A percentile compares a stretch with the other conserved stretches of the same genome.
Conservation (phyloP, 345 rosid genomes). For the Gossypium mustelinum region DNA sequence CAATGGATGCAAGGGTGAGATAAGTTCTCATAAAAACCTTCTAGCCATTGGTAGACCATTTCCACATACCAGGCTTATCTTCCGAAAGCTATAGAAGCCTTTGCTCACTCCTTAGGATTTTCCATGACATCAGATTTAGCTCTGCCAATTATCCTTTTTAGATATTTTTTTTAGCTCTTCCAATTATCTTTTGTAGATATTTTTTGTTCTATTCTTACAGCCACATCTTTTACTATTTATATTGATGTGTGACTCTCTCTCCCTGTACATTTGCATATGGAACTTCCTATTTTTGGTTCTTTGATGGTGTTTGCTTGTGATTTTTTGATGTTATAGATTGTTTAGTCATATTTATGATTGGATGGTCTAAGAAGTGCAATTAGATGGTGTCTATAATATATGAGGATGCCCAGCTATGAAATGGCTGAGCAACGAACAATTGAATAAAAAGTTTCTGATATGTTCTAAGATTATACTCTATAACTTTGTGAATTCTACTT, state of each 20-base stretch:
- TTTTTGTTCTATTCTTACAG: neutral
- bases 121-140: neutral
- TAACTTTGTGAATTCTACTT: neutral
- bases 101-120: neutral
- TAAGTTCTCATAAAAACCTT: neutral
- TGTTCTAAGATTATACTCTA: neutral
- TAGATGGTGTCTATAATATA: neutral
- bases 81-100: neutral
- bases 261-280: neutral
- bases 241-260: neutral
- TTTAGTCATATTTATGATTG: neutral
- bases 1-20: neutral
- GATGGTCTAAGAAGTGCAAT: neutral
- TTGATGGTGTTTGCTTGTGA: neutral
- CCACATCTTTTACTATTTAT: neutral
- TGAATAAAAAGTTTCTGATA: neutral
- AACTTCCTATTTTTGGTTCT: neutral
- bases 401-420: neutral
- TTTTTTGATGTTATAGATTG: neutral
- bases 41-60: neutral
- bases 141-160: neutral
- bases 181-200: neutral
- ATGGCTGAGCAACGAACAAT: neutral
- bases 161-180: neutral
- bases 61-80: neutral